Conservation (phyloP, 257 asterid species). For the Nyctanthes arbortristis region DNA sequence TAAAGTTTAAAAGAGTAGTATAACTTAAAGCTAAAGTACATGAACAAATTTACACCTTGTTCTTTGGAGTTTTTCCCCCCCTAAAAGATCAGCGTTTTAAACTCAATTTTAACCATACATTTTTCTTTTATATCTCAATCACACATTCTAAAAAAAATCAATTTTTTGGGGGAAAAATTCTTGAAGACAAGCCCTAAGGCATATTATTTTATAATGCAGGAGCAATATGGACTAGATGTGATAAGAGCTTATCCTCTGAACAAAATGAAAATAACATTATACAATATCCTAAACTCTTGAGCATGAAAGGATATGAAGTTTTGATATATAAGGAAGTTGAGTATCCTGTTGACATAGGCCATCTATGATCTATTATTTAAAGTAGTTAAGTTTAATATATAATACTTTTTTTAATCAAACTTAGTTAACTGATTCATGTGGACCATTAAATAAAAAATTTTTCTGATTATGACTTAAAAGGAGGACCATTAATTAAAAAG, state of each 20-base stretch:
- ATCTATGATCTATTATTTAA: background rate
- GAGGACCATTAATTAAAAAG: no score
- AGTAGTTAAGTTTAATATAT: background rate
- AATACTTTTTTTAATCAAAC: background rate
- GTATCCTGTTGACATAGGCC: background rate
- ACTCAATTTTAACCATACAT: no score
- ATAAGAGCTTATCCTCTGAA: constrained; percentile 24
- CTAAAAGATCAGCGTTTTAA: no score
- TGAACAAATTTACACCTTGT: no score
- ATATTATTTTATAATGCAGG: constrained; percentile 30
- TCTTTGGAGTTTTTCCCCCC: no score
- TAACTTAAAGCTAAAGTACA: no score
- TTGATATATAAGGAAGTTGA: constrained; percentile 46
- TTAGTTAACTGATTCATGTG: background rate
- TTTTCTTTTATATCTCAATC: no score
- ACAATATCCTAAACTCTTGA: constrained; percentile 28
- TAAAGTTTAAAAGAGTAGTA: background rate
- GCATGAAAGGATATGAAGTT: constrained; percentile 38
- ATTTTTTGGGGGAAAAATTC: background rate
- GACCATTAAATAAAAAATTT: background rate
- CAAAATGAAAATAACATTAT: constrained; percentile 16
- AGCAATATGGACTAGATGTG: constrained; percentile 42
- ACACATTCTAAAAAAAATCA: background rate
- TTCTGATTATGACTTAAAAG: no score
- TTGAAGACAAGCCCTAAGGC: no score